Base-by-base conservation (phyloP, 768 basidiomycete genomes). In the Xerocomus spinulosus region DNA sequence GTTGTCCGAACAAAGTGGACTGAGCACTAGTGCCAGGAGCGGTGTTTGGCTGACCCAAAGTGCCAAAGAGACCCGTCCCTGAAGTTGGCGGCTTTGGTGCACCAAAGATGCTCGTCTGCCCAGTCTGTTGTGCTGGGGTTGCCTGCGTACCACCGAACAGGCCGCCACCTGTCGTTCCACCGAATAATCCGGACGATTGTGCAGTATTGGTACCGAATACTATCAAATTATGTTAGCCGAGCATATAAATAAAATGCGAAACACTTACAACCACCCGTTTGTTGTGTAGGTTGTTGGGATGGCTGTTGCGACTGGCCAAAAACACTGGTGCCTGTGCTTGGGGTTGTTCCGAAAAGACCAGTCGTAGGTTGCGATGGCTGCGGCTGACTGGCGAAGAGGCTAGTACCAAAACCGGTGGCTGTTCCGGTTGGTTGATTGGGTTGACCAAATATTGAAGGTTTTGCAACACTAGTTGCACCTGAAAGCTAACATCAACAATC, bases 371-470 rank as follows among this genome's bases (percentile, higher is more conserved):
- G 63, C 12, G 62, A 24, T 42, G 60, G 51, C 39, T 59, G 60
- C 39, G 54, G 63, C 40, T 66, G 68, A 43, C 54, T 58, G 42
- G 56, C 56, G 42, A 53, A 67, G 32, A 66, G 14, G 30, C 63
- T 47, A n/a, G 50, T 32, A 2, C 73, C 71, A 46, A 74, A 75
- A 20, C 65, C 64, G 17, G 68, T 63, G 25, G 67, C 54, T 21
- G 71, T 51, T 9, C 57, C 57, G 3, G 64, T 50, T 28, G 76
- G 70, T 49, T 80, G 76, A 36, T 60, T 54, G 10, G 75, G 54
- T 37, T 71, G 74, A 42, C 80, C 78, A 46, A 82, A 82, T 21
- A 79, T 59, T 14, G 68, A 67, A 5, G 79, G 70, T 48, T 80
- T 79, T 17, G 68, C 50, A 18, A 70, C 57, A 47, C 64, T 63